phyloP scores from a whole-genome alignment of 805 yeast species.

The Myxozyma vanderwaltii region DNA sequence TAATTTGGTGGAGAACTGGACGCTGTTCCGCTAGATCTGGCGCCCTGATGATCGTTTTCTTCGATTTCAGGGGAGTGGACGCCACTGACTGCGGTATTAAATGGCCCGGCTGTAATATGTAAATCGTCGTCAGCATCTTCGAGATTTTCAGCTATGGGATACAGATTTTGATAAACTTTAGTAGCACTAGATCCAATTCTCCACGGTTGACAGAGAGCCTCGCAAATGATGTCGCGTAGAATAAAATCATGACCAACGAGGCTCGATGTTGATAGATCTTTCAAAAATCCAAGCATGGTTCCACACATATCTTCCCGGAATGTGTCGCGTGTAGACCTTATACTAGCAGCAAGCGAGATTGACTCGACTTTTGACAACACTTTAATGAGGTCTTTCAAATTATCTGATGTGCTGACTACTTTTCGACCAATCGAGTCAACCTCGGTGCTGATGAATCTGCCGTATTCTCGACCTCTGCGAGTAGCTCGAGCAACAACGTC shows the following conservation, averaged over 20 bases:
- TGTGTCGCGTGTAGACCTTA: constrained; percentile 66
- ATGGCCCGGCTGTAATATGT: background rate
- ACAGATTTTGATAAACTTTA: constrained; percentile 20
- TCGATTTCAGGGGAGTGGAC: background rate
- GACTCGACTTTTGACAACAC: constrained; percentile 59
- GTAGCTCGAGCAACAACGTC: constrained; percentile 66
- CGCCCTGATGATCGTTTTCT: background rate
- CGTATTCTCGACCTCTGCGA: constrained; percentile 62
- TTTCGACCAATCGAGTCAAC: constrained; percentile 71
- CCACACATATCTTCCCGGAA: constrained; percentile 81
- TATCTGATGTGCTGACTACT: constrained; percentile 59
- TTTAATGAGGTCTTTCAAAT: constrained; percentile 53
- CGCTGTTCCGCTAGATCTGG: background rate
- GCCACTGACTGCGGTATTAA: background rate
- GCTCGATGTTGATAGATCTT: constrained; percentile 57
- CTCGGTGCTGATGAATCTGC: constrained; percentile 67
- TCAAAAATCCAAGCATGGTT: constrained; percentile 68
- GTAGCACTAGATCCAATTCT: constrained; percentile 49
- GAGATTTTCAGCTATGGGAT: constrained; percentile 40
- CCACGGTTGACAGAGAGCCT: constrained; percentile 66
- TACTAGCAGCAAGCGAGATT: constrained; percentile 67
- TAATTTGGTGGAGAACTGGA: constrained; percentile 6
- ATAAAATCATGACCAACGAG: constrained; percentile 53
- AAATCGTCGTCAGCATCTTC: constrained; percentile 48
- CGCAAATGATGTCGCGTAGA: constrained; percentile 55